These are phyloP conservation scores for Fraxinus albicans DNA, from an alignment of 305 asterid species.

Conservation along the genomic window DNA sequence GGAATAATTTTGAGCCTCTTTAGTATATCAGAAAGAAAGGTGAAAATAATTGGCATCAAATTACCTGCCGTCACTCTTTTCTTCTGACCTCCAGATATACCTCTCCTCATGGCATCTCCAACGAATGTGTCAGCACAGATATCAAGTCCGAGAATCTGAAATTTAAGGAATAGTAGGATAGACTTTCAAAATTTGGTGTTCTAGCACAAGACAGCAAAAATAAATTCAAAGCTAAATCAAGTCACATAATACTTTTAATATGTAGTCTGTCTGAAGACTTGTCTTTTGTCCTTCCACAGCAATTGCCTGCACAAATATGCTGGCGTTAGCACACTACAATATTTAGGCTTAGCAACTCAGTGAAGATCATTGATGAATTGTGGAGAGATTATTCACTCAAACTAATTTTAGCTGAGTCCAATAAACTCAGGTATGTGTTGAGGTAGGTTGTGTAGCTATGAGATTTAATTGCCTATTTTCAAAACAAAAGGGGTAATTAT, in stretches of 20 bases:
- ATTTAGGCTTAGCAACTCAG: neutral
- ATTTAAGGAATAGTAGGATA: neutral
- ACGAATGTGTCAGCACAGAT: conserved; percentile 64
- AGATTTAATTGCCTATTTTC: neutral
- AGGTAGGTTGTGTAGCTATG: neutral
- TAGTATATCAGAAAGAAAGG: neutral
- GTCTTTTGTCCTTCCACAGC: conserved; percentile 68
- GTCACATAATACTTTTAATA: conserved; percentile 47
- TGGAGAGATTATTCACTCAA: neutral
- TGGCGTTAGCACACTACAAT: conserved; percentile 8
- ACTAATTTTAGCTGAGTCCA: neutral
- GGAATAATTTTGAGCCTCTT: neutral
- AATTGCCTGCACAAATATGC: conserved; percentile 53
- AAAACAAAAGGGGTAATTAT: neutral
- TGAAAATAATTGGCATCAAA: conserved; percentile 5
- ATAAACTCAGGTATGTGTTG: neutral
- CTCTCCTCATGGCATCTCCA: conserved; percentile 81
- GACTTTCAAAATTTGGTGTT: conserved; percentile 3
- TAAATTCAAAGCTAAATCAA: conserved; percentile 1
- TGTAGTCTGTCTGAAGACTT: conserved; percentile 74
- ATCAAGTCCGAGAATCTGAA: conserved; percentile 85
- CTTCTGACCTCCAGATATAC: conserved; percentile 90
- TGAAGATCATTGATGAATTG: neutral
- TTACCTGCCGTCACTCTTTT: conserved; percentile 82
- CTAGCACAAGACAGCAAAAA: neutral